phyloP scores from a whole-genome alignment of 139 green algal genomes.

The Haematococcus sp. region DNA sequence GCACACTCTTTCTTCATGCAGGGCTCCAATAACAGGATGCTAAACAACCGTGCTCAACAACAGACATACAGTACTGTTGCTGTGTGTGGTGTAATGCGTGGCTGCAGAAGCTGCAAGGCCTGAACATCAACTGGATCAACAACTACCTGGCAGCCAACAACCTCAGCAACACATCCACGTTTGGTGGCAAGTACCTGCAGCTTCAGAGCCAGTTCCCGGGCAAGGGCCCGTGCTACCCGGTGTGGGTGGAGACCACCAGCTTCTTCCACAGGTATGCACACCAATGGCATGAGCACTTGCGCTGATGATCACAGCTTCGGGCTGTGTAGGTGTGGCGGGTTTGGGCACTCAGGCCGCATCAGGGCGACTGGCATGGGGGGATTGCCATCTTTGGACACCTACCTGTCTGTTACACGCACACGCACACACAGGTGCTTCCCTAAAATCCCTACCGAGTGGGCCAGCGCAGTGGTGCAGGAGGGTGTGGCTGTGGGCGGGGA shows the following conservation, averaged over 20 bases:
- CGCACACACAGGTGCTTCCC: slow-evolving; percentile 69
- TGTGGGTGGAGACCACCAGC: slow-evolving; percentile 45
- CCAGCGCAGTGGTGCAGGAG: slow-evolving; percentile 9
- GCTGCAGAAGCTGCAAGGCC: slow-evolving; percentile 6
- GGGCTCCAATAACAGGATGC: neutral
- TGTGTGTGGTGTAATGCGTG: neutral
- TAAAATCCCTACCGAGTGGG: slow-evolving; percentile 35
- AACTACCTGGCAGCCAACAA: slow-evolving; percentile 3
- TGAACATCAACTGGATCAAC: slow-evolving; percentile 9
- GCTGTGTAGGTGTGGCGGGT: neutral
- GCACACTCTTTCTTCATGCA: neutral
- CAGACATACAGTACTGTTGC: neutral
- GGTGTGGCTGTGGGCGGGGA: neutral
- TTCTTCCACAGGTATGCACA: slow-evolving; percentile 65
- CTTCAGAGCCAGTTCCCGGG: slow-evolving; percentile 53
- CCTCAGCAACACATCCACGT: slow-evolving; percentile 1
- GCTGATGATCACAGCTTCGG: no score
- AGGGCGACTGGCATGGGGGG: no score
- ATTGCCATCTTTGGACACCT: neutral
- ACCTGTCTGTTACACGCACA: no score
- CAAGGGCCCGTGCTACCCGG: slow-evolving; percentile 69
- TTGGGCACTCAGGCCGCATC: neutral
- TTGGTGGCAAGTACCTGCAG: slow-evolving; percentile 47
- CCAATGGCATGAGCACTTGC: no score
- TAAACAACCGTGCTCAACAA: no score